Evolutionary conservation across 805 yeast species (phyloP).

Genomic region (Kodamaea neixiangensis): DNA sequence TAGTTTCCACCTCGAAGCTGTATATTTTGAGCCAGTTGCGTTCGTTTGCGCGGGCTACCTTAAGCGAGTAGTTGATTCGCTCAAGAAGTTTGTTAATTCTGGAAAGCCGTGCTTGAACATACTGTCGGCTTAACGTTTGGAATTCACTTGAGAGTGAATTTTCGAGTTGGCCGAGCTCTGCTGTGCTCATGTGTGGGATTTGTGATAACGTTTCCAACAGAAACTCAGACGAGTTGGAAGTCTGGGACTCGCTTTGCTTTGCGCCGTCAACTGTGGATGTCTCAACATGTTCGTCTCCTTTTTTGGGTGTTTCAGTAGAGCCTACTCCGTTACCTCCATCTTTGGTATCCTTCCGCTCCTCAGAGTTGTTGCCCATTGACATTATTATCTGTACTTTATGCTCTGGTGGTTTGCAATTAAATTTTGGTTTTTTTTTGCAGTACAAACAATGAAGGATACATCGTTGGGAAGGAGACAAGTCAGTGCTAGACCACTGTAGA

Average conservation of each 20-base stretch:
- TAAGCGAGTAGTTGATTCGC: conserved; percentile 25
- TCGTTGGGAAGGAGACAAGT: no score
- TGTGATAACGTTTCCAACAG: conserved; percentile 7
- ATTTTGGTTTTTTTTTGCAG: not conserved
- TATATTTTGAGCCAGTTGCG: conserved; percentile 34
- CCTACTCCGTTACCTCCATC: not conserved
- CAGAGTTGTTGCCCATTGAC: not conserved
- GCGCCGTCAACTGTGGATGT: not conserved
- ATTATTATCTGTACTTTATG: not conserved
- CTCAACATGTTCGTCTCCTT: not conserved
- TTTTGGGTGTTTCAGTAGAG: not conserved
- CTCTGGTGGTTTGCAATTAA: not conserved
- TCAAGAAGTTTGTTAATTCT: conserved; percentile 30
- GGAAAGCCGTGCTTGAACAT: conserved; percentile 28
- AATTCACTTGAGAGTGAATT: conserved; percentile 25
- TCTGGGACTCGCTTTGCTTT: not conserved
- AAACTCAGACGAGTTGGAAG: not conserved
- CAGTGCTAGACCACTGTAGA: no score
- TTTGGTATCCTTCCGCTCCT: not conserved
- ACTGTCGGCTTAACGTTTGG: conserved; percentile 22
- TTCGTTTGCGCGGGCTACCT: conserved; percentile 29
- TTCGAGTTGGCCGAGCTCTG: conserved; percentile 28
- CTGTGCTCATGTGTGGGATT: conserved; percentile 23
- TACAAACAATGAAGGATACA: not conserved
- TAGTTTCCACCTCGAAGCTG: conserved; percentile 35